These are phyloP conservation scores for Gigaspora rosea DNA, from an alignment of 192 early-diverging fungal species.

Conservation along the genomic window DNA sequence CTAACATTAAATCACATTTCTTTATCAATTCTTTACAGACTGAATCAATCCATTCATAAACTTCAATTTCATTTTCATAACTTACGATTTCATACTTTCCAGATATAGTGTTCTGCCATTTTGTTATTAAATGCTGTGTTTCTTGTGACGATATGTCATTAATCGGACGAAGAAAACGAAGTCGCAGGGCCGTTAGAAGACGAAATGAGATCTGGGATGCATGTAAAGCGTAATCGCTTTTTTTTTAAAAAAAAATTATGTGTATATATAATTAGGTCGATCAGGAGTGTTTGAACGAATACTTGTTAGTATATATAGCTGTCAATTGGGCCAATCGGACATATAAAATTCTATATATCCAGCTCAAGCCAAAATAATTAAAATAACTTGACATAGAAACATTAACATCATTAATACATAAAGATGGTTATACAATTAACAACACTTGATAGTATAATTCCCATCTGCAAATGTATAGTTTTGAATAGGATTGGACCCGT, in stretches of 20 bases:
- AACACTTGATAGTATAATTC: too few relatives aligned
- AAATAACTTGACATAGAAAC: not conserved
- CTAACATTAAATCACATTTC: not conserved
- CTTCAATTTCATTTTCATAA: constrained; percentile 5
- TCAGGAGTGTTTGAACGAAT: too few relatives aligned
- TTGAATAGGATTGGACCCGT: too few relatives aligned
- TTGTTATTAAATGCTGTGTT: not conserved
- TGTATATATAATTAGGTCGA: not conserved
- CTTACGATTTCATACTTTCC: not conserved
- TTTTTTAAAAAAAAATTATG: not conserved
- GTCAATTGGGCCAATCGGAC: not conserved
- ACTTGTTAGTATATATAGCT: too few relatives aligned
- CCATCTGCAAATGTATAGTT: too few relatives aligned
- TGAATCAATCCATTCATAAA: not conserved
- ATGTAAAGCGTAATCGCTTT: constrained; percentile 54
- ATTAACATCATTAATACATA: not conserved
- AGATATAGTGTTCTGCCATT: not conserved
- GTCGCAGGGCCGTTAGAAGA: constrained; percentile 47
- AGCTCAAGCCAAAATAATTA: not conserved
- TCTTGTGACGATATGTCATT: not conserved
- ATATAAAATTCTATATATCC: too few relatives aligned
- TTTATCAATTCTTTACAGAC: not conserved
- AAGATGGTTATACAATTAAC: too few relatives aligned
- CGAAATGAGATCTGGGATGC: constrained; percentile 53
- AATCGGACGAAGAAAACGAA: constrained; percentile 40